phyloP scores from a whole-genome alignment of 73 alveolate genomes.

The Tetrahymena malaccensis region DNA sequence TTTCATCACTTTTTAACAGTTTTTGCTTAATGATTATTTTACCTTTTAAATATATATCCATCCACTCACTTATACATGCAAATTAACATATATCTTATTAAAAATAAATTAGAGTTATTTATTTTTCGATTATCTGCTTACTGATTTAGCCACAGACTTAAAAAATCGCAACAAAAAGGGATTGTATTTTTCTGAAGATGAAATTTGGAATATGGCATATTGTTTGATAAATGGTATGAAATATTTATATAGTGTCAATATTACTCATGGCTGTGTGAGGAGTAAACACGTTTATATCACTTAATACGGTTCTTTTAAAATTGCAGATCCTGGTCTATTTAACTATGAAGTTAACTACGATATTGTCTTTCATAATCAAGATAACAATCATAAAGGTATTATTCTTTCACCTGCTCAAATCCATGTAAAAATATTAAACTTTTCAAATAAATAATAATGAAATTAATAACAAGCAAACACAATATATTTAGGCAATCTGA shows the following conservation, averaged over 20 bases:
- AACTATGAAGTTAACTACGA: conserved; percentile 5
- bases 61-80: too few relatives aligned
- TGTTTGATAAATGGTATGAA: conserved; percentile 11
- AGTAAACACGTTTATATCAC: conserved; percentile 27
- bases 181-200: background rate
- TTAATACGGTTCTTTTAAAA: background rate
- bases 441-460: too few relatives aligned
- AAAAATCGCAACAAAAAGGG: conserved; percentile 7
- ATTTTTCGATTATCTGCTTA: conserved; percentile 12
- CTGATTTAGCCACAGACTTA: conserved; percentile 28
- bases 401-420: conserved; percentile 33
- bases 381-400: conserved; percentile 1
- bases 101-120: background rate
- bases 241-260: conserved; percentile 3
- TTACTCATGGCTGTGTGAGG: conserved; percentile 8
- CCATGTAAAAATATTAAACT: background rate
- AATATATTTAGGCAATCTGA: too few relatives aligned
- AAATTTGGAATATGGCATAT: conserved; percentile 16
- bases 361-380: background rate
- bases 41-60: too few relatives aligned
- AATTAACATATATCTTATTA: background rate
- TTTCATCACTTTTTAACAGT: background rate
- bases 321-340: conserved; percentile 38
- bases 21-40: background rate
- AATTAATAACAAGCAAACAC: too few relatives aligned